Evolutionary conservation across 129 eudicot genomes (phyloP), one percentile per base, ranked within the genome.

Genomic region (Helianthus tuberosus): DNA sequence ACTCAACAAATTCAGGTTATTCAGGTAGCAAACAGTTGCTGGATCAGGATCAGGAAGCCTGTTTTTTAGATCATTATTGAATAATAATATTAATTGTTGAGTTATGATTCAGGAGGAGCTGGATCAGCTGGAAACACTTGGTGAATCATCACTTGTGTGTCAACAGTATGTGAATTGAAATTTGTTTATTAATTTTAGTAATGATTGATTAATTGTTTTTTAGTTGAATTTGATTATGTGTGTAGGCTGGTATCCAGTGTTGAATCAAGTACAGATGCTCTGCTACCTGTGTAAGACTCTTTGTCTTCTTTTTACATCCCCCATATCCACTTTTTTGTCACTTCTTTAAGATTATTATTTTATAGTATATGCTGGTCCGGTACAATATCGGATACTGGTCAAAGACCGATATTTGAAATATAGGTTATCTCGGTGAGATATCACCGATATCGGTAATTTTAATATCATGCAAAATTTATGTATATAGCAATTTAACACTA

Each of bases 221-320:
- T 32, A 16, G 54, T 44, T 55, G 54, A 25, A 58, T 55, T 61
- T 41, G 11, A 16, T 25, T 35, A 0, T 68, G 58, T 14, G 59
- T 82, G 61, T 88, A 91, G 97, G 80, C 62, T 91, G 20, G 63
- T 91, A 29, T 50, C 92, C 8, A 87, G 88, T 27, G 81, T 91
- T 60, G 97, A 89, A 59, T 86, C 92, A 23, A 67, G 74, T 63
- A 83, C 96, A 70, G 97, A 91, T 76, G 89, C 92, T 58, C 89
- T 91, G 69, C 90, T 91, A 75, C 96, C 96, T 13, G 81, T 77
- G 97, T 91, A 88, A 86, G 95, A 57, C 8, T 11, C 62, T 36
- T 68, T 77, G 64, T 77, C 76, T 48, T 59, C 27, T 72, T 69
- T 5, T 69, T 58, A 35, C 48, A 62, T 62, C 69, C 48, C 48